phyloP scores from a whole-genome alignment of 2,329 filamentous ascomycete genomes.

The Aaosphaeria arxii region DNA sequence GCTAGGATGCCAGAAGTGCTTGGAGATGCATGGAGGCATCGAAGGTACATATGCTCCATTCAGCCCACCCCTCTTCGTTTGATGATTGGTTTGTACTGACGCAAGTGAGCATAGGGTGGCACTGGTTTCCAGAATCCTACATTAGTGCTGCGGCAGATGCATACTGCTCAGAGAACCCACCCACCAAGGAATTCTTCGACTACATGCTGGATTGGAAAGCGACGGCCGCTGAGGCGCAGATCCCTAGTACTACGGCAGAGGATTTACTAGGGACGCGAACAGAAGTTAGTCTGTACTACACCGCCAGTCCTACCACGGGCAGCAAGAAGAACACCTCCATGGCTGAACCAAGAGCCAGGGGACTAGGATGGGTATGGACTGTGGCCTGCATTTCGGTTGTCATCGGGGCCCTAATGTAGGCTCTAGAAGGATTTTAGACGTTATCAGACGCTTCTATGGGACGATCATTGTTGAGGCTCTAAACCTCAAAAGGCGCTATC shows the following conservation, averaged over 20 bases:
- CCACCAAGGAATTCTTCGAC: not conserved
- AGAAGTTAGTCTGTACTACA: constrained; percentile 1
- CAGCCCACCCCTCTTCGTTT: not conserved
- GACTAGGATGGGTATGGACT: too few relatives aligned
- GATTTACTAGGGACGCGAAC: constrained; percentile 1
- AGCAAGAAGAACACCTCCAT: not conserved
- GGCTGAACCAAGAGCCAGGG: too few relatives aligned
- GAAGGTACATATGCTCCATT: not conserved
- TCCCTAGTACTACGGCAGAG: constrained; percentile 1
- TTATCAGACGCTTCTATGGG: too few relatives aligned
- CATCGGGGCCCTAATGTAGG: too few relatives aligned
- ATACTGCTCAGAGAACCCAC: not conserved
- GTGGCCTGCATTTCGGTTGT: too few relatives aligned
- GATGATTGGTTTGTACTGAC: not conserved
- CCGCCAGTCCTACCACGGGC: not conserved
- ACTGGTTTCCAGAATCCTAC: constrained; percentile 1
- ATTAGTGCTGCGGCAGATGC: not conserved
- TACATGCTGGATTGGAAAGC: not conserved
- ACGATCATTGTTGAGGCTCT: too few relatives aligned
- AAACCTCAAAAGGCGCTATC: too few relatives aligned
- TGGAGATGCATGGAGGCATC: constrained; percentile 3
- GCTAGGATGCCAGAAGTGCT: constrained; percentile 2
- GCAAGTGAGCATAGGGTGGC: not conserved
- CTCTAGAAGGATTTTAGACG: too few relatives aligned
- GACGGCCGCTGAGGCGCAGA: not conserved